Percentiles rank a stretch among this genome's conserved stretches.
Evolutionary conservation across 2,329 filamentous ascomycete genomes (phyloP).

Genomic region (Aureobasidium sp.): DNA sequence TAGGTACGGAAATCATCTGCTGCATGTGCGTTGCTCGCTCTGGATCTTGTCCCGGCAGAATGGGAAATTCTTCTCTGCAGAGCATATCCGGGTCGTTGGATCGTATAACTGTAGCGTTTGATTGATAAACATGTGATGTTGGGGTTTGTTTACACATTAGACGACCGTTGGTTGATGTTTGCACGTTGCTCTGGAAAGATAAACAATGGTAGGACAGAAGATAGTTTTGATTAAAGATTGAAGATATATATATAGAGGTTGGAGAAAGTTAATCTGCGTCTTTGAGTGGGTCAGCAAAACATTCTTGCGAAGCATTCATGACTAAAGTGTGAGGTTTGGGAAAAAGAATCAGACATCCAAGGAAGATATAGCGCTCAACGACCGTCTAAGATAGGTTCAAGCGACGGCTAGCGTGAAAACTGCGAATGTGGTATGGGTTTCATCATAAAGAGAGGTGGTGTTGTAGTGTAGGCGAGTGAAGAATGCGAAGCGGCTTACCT

Average conservation of each 20-base stretch:
- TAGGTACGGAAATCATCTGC: neutral
- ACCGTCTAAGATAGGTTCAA: conserved; percentile 30
- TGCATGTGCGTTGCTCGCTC: neutral
- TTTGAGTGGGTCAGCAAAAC: conserved; percentile 1
- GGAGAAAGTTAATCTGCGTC: neutral
- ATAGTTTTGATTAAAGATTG: too few relatives aligned
- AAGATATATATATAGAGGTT: neutral
- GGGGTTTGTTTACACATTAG: too few relatives aligned
- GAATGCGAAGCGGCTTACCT: neutral
- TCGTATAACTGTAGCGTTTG: too few relatives aligned
- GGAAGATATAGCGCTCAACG: conserved; percentile 32
- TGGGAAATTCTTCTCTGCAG: too few relatives aligned
- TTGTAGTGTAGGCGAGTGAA: neutral
- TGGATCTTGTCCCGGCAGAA: too few relatives aligned
- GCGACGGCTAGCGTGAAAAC: conserved; percentile 61
- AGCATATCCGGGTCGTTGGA: too few relatives aligned
- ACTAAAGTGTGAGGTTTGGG: neutral
- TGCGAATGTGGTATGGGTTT: conserved; percentile 74
- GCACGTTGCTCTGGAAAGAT: too few relatives aligned
- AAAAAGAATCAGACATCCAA: conserved; percentile 29
- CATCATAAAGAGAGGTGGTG: conserved; percentile 48
- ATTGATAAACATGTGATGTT: too few relatives aligned
- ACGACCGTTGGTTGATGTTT: neutral
- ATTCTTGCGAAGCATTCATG: neutral
- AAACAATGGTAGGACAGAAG: too few relatives aligned